phyloP scores from a whole-genome alignment of 2,329 filamentous ascomycete species.

The Trichophyton equinum region DNA sequence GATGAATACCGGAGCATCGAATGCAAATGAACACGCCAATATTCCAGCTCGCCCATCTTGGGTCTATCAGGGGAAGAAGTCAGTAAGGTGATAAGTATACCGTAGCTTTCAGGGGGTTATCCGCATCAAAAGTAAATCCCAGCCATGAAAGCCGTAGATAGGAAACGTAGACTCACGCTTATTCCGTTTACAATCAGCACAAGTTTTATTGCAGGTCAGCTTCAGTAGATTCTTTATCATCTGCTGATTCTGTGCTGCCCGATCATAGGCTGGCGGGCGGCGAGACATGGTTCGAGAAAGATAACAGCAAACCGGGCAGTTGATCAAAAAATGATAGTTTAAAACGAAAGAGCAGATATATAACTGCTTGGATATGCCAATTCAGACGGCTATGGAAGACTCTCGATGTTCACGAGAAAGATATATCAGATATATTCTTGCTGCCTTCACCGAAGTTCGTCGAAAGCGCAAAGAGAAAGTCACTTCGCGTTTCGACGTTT shows the following conservation, averaged over 20 bases:
- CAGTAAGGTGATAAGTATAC: not conserved
- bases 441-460: not conserved
- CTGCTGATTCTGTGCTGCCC: conserved; percentile 82
- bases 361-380: not conserved
- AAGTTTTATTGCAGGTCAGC: conserved; percentile 88
- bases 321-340: not conserved
- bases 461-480: not conserved
- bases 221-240: conserved; percentile 93
- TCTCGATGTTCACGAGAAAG: not conserved
- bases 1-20: conserved; percentile 94
- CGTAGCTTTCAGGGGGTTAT: not conserved
- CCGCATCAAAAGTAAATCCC: not conserved
- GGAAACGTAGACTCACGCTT: conserved; percentile 55
- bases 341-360: no score
- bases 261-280: conserved; percentile 55
- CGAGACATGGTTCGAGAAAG: conserved; percentile 8
- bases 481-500: not conserved
- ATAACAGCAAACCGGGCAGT: not conserved
- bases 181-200: conserved; percentile 97
- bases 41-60: conserved; percentile 99
- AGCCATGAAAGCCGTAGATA: not conserved
- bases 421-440: not conserved
- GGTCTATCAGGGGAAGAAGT: conserved; percentile 46
- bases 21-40: conserved; percentile 96
- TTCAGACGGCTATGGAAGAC: not conserved